A percentile compares a stretch with the other conserved stretches of the same genome.
phyloP scores from a whole-genome alignment of 176 grass and related monocot species.

The Dendrocalamus sinicus region DNA sequence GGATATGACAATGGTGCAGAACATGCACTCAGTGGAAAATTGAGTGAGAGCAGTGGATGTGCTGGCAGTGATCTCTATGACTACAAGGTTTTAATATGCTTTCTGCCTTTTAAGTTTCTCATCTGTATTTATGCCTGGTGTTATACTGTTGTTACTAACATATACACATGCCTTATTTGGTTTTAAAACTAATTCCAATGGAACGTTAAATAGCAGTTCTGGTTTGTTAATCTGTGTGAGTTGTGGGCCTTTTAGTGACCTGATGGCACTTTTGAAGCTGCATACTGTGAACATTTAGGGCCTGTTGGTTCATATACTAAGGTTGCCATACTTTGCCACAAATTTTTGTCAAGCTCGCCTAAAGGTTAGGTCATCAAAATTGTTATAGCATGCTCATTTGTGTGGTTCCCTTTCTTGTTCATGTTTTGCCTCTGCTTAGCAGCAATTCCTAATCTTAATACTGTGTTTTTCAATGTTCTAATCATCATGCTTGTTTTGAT shows the following conservation, averaged over 20 bases:
- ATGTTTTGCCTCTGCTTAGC: not conserved
- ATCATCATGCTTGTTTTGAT: slow-evolving; percentile 1
- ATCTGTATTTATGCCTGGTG: not conserved
- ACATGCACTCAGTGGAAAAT: slow-evolving; percentile 86
- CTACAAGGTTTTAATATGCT: slow-evolving; percentile 76
- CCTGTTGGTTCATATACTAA: too few species aligned
- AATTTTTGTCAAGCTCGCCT: too few species aligned
- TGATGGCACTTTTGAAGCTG: not conserved
- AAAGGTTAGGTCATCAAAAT: not conserved
- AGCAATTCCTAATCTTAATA: not conserved
- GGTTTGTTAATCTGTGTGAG: not conserved
- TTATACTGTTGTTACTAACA: slow-evolving; percentile 18
- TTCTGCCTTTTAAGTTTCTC: slow-evolving; percentile 29
- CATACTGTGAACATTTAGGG: not conserved
- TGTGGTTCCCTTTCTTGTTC: not conserved
- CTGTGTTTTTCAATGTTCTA: not conserved
- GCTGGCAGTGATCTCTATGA: slow-evolving; percentile 94
- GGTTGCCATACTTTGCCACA: too few species aligned
- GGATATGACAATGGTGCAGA: slow-evolving; percentile 73
- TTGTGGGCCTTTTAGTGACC: not conserved
- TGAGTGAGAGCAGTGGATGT: slow-evolving; percentile 97
- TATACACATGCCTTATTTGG: slow-evolving; percentile 3
- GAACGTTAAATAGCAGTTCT: not conserved
- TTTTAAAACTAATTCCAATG: slow-evolving; percentile 10
- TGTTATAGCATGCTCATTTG: slow-evolving; percentile 8